Evolutionary conservation across 2,329 filamentous ascomycete species (phyloP), one percentile per base, ranked within the genome.

Genomic region (Xylariaceae sp.): DNA sequence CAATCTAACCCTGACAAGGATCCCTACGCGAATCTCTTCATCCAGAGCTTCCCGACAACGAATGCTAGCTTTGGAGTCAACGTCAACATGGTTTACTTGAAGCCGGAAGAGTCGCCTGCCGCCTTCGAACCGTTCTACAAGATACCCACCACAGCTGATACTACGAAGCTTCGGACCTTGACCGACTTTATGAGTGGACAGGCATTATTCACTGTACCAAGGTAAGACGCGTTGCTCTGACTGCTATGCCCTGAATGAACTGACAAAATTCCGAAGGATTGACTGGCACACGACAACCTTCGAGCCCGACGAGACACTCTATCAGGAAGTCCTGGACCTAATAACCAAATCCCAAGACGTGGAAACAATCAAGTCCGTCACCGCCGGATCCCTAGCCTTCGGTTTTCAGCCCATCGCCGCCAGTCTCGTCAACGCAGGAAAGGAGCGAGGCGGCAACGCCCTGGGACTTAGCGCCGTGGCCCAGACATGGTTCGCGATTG

Each of bases 101-200:
- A 65, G 48, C 60, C 60, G 1, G 56, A 57, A 15, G 49, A 53
- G 35, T n/a, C 15, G 10, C 62, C 62, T 6, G 23, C 60, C 4
- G 55, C 60, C 4, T 64, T 62, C 17, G 55, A 41, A 9, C 60
- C 60, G 4, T 64, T 64, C 35, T 57, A 55, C 45, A n/a, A 13
- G 11, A 39, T 53, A 2, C 48, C 47, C 4, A 56, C 49, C 2
- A 50, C 45, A 8, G 11, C 45, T 7, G 54, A 54, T n/a, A 51
- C 3, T 17, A 52, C 50, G 4, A 8, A 18, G 7, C 10, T 52
- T 8, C 23, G 15, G 7, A 37, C 50, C 11, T 52, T 52, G 2
- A 10, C 50, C 9, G 15, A 39, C 18, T 52, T 37, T 37, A 13
- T 52, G 4, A n/a, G 11, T 52, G 48, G 23, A 51, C 23, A 51